Base-by-base conservation (phyloP, 495 filamentous ascomycete genomes). In the Venustampulla echinocandica region DNA sequence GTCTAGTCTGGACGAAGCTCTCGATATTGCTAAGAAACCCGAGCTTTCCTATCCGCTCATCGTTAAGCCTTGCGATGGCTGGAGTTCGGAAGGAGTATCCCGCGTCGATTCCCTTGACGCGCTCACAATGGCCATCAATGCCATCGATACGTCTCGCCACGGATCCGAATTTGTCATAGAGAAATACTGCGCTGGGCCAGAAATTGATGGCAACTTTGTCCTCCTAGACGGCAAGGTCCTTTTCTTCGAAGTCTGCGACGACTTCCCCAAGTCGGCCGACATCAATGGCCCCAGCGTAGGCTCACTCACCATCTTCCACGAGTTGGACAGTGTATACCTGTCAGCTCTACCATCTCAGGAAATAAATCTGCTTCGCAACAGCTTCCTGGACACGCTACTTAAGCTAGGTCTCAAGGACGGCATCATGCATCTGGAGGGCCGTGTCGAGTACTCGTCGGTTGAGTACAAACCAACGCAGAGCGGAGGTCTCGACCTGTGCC, bases 41-140 rank as follows among this genome's bases (percentile, higher is more conserved):
- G 33, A 48, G 0, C 49, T 67, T 7, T 13, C 40, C 13, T 75
- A 59, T 32, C 71, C 71, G 0, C 20, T 68, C 1, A 66, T 75
- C 25, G 62, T 75, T 13, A 75, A 75, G 52, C 70, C 71, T 0
- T 59, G 61, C 22, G 53, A 55, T 10, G 70, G 71, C 9, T 62
- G 62, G 22, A 61, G 57, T 41, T 65, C 60, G 6, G 69, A 74
- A 35, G 64, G 70, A 11, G 69, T 74, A 4, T 58, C 59, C 6
- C 62, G 61, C 25, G 69, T 72, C 14, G 38, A 63, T 20, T 52
- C 60, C 21, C 33, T 38, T 10, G 44, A 37, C 0, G 59, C 64
- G 47, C 52, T 73, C 4, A 25, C 32, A 4, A 37, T 10, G 7
- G 34, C 34, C 6, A 17, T 37, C 15, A 9, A 17, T 37, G 9